Conservation (phyloP, 306 rosid genomes). For the Purshia tridentata region DNA sequence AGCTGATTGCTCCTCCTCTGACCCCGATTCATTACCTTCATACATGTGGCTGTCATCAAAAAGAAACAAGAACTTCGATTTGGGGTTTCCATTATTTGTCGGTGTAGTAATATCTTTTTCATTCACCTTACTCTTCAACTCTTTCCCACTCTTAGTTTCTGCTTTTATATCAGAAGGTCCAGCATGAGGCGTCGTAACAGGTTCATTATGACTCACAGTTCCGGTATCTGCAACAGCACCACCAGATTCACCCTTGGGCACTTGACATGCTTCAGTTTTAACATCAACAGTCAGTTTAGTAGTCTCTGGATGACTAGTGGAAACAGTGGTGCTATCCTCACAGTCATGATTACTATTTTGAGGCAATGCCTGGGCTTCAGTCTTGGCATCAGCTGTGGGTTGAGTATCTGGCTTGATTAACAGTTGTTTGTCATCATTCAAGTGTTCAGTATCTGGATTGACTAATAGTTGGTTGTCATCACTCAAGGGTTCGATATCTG, state of each 20-base stretch:
- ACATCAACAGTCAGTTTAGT: conserved; percentile 30
- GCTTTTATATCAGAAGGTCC: conserved; percentile 36
- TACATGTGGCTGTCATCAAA: conserved; percentile 52
- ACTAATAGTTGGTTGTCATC: neutral
- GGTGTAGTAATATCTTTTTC: conserved; percentile 48
- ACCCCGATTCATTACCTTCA: conserved; percentile 86
- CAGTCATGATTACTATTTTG: conserved; percentile 15
- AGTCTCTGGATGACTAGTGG: conserved; percentile 29
- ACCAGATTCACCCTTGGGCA: conserved; percentile 31
- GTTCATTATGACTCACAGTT: conserved; percentile 32
- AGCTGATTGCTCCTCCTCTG: conserved; percentile 84
- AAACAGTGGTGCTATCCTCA: conserved; percentile 17
- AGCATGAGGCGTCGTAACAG: conserved; percentile 30
- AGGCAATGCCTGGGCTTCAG: conserved; percentile 34
- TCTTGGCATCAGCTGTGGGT: conserved; percentile 32
- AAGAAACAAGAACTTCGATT: conserved; percentile 43
- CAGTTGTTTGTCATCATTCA: neutral
- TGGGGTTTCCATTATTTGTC: conserved; percentile 53
- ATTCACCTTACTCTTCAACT: conserved; percentile 38
- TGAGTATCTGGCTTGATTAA: conserved; percentile 31
- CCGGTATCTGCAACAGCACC: conserved; percentile 26
- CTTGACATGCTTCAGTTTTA: conserved; percentile 51
- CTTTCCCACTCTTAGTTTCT: conserved; percentile 36
- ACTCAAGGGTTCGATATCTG: neutral
- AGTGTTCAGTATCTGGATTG: neutral